A percentile compares a stretch with the other conserved stretches of the same genome.
Conservation (phyloP, 345 rosid genomes). For the Dovyalis caffra region DNA sequence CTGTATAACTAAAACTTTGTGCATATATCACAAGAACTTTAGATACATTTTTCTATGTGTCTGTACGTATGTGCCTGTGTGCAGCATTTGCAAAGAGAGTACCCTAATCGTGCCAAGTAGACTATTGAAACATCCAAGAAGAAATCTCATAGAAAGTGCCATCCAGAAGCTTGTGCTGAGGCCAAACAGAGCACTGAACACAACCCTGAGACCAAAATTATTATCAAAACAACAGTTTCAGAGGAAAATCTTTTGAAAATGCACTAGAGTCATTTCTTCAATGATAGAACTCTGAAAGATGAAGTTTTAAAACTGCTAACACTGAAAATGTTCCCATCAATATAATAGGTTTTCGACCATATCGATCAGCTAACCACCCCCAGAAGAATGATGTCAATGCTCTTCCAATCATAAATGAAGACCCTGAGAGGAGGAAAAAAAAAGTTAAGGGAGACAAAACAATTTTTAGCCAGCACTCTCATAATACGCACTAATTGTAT, state of each 20-base stretch:
- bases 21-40: no score
- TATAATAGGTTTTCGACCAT: conserved; percentile 27
- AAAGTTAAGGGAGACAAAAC: no score
- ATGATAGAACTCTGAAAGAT: not conserved
- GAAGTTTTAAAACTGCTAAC: conserved; percentile 8
- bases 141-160: conserved; percentile 20
- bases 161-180: conserved; percentile 27
- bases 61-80: no score
- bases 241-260: not conserved
- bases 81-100: conserved; percentile 1
- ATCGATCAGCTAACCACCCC: conserved; percentile 29
- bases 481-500: not conserved
- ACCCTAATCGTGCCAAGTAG: conserved; percentile 23
- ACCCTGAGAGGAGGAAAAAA: conserved; percentile 11
- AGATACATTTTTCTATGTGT: no score
- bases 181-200: conserved; percentile 21
- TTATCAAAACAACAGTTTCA: not conserved
- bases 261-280: not conserved
- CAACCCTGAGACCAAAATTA: conserved; percentile 14
- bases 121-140: conserved; percentile 25
- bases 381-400: conserved; percentile 22
- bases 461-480: not conserved
- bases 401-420: conserved; percentile 30
- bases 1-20: no score
- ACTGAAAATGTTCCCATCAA: conserved; percentile 21